Evolutionary conservation across 106 monocot genomes (phyloP), one percentile per base, ranked within the genome.

Genomic region (Dendrobium nobile): DNA sequence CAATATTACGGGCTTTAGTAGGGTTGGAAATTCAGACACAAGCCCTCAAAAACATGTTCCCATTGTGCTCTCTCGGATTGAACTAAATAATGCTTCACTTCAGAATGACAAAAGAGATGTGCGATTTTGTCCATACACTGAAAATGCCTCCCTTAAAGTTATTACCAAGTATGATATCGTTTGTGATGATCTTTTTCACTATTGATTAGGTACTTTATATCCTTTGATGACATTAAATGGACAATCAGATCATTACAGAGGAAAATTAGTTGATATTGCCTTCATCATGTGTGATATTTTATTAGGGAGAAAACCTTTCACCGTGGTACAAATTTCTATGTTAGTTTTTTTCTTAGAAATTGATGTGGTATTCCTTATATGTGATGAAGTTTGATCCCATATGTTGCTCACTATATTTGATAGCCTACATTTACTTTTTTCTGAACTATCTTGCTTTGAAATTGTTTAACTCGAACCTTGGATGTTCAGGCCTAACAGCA

Each of bases 71-170:
- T 41, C 79, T 75, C 88, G 88, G 75, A 86, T 77, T 83, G 86
- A 88, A 73, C 88, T 80, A 81, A 88, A 87, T 17, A 82, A 51
- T 67, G 45, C 48, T 43, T 82, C 79, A 10, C 75, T 85, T 86
- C 55, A 78, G 55, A 81, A 77, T 79, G 85, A 86, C 26, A 88
- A 82, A 81, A 85, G 78, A 76, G 88, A 91, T 47, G 80, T 81
- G 15, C 73, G 73, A 67, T 73, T 75, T 79, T 79, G 28, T 78
- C 65, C 72, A 41, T 84, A 88, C 70, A 79, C 80, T 65, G 82
- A 86, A 41, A 73, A 27, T 20, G 8, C 65, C 44, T 78, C 56
- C 68, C 51, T 77, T 47, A 91, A 67, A 81, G 77, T 79, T 81
- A 44, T 56, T 81, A 85, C 64, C 81, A 88, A 87, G 88, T 91